Base-by-base conservation (phyloP, 306 rosid species). In the Betula pendula region DNA sequence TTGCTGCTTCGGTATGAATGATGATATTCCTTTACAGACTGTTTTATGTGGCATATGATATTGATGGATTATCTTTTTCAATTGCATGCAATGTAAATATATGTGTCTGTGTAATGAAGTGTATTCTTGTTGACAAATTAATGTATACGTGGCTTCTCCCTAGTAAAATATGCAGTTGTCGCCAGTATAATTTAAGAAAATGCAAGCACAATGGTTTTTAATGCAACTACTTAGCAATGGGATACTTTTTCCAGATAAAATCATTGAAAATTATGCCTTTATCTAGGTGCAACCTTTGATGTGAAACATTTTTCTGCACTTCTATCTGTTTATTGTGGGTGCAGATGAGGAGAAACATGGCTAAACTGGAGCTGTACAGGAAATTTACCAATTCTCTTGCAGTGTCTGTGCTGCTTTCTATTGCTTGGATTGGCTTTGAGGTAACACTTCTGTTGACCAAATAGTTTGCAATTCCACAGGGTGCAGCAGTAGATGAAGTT, bases 361-460 rank as follows among this genome's bases (percentile, higher is more conserved):
- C 93, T 38, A 94, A 94, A 81, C 84, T 94, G 83, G 98, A 91
- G 87, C 92, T 94, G 25, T 94, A 91, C 86, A 84, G 96, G 44
- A 94, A 94, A 81, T 94, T 94, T 82, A 91, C 98, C 65, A 94
- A 94, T 83, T 85, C 88, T 24, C 97, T 94, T 70, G 98, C 96
- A 15, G 90, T 91, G 60, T 87, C 83, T 71, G 93, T 94, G 73
- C 88, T 94, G 31, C 89, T 94, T 48, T 94, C 98, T 42, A 92
- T 94, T 75, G 91, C 96, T 35, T 94, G 97, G 98, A 88, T 90
- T 82, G 96, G 98, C 82, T 94, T 94, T 84, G 98, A 94, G 98
- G 98, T 94, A 90, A 67, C 67, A 69, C 50, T 81, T 25, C 35
- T 58, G 31, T 45, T 40, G 49, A 33, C 51, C 44, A n/a, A 68